Evolutionary conservation across 1,139 yeast species (phyloP).

Genomic region (Saccharomyces uvarum): DNA sequence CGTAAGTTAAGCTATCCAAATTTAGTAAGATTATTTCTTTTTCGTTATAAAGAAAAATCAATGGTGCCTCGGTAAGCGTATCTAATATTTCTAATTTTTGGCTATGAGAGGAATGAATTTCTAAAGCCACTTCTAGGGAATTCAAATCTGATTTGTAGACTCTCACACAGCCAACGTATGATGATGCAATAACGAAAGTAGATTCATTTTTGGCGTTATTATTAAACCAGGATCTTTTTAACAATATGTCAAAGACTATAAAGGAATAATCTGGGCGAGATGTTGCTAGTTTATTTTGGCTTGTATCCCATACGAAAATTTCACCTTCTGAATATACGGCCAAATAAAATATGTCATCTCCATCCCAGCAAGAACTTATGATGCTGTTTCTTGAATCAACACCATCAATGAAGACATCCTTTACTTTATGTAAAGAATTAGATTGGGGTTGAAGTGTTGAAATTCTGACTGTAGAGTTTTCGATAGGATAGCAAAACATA

Average conservation of each 20-base stretch:
- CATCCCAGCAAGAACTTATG: not conserved
- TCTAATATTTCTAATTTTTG: not conserved
- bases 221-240: not conserved
- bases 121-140: not conserved
- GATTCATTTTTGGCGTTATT: not conserved
- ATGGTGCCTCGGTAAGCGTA: not conserved
- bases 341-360: not conserved
- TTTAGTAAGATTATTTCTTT: not conserved
- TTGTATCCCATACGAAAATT: not conserved
- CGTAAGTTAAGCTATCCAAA: not conserved
- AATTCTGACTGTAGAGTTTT: not conserved
- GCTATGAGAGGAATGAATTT: not conserved
- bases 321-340: not conserved
- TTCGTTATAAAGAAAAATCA: not conserved
- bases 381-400: not conserved
- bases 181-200: not conserved
- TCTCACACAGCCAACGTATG: not conserved
- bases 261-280: not conserved
- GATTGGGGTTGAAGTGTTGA: not conserved
- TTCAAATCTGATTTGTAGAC: not conserved
- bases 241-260: not conserved
- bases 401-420: not conserved
- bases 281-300: not conserved
- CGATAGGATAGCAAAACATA: not conserved
- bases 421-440: not conserved